Conservation (phyloP, 2,329 filamentous ascomycete genomes). For the Fusarium compactum region DNA sequence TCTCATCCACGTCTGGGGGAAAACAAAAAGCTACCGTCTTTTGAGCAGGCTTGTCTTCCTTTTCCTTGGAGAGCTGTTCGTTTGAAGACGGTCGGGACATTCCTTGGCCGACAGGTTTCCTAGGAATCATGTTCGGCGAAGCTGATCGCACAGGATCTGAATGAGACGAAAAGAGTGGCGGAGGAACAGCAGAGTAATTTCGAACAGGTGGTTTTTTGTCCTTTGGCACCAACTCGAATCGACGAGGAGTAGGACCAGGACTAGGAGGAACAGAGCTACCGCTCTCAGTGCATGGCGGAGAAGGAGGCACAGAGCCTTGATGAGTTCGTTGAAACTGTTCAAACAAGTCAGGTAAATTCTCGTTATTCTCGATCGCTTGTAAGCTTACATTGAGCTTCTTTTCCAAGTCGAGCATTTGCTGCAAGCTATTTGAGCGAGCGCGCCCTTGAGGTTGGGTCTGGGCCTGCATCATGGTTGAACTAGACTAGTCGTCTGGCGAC, state of each 20-base stretch:
- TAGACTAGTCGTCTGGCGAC: constrained; percentile 18
- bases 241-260: constrained; percentile 39
- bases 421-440: constrained; percentile 60
- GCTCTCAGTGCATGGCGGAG: constrained; percentile 29
- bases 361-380: neutral
- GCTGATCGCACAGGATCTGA: constrained; percentile 25
- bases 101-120: constrained; percentile 33
- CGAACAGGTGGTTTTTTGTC: constrained; percentile 45
- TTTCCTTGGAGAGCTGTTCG: constrained; percentile 18
- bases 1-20: constrained; percentile 49
- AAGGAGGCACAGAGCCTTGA: constrained; percentile 34
- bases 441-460: constrained; percentile 36
- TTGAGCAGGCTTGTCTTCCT: constrained; percentile 41
- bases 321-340: constrained; percentile 37
- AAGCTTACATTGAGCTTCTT: constrained; percentile 67
- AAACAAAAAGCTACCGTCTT: constrained; percentile 51
- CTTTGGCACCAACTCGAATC: constrained; percentile 46
- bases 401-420: constrained; percentile 71
- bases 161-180: constrained; percentile 35
- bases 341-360: constrained; percentile 6
- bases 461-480: constrained; percentile 32
- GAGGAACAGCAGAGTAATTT: constrained; percentile 41
- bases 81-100: constrained; percentile 18
- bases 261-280: constrained; percentile 36
- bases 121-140: constrained; percentile 28